phyloP scores from a whole-genome alignment of 2,329 filamentous ascomycete species.

The Claviceps spartinae region DNA sequence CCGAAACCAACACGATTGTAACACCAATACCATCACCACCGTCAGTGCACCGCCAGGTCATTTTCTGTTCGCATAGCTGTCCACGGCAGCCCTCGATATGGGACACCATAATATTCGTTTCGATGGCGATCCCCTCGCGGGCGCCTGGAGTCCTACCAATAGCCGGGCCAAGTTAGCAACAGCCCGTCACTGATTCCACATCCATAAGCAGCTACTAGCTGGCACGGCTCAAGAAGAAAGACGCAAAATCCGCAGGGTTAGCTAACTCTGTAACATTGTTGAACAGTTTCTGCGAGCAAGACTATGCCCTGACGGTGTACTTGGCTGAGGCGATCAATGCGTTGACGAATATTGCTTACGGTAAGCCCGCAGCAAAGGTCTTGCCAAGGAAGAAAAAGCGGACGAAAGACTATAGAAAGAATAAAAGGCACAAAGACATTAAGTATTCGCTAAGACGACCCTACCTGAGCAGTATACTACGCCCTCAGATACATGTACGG shows the following conservation, averaged over 20 bases:
- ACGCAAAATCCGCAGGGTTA: no score
- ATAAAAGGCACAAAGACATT: background rate
- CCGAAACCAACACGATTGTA: no score
- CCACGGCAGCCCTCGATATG: slow-evolving; percentile 8
- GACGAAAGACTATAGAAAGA: background rate
- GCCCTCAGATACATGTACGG: slow-evolving; percentile 26
- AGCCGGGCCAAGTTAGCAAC: slow-evolving; percentile 23
- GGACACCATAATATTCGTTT: slow-evolving; percentile 25
- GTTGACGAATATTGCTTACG: slow-evolving; percentile 25
- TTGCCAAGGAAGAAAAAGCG: background rate
- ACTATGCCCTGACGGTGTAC: slow-evolving; percentile 30
- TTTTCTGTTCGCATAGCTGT: no score
- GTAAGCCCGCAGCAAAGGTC: slow-evolving; percentile 27
- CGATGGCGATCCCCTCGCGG: slow-evolving; percentile 19
- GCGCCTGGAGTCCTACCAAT: slow-evolving; percentile 24
- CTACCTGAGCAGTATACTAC: slow-evolving; percentile 22
- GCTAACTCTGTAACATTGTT: background rate
- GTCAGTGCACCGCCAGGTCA: no score
- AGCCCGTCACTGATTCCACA: no score
- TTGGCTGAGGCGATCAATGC: slow-evolving; percentile 32
- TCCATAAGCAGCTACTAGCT: no score
- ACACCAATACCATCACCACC: no score
- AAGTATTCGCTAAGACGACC: background rate
- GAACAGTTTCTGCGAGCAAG: slow-evolving; percentile 30
- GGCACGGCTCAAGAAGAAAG: no score